These are phyloP conservation scores for Cairneyella variabilis DNA, from an alignment of 495 filamentous ascomycete genomes.

Conservation along the genomic window DNA sequence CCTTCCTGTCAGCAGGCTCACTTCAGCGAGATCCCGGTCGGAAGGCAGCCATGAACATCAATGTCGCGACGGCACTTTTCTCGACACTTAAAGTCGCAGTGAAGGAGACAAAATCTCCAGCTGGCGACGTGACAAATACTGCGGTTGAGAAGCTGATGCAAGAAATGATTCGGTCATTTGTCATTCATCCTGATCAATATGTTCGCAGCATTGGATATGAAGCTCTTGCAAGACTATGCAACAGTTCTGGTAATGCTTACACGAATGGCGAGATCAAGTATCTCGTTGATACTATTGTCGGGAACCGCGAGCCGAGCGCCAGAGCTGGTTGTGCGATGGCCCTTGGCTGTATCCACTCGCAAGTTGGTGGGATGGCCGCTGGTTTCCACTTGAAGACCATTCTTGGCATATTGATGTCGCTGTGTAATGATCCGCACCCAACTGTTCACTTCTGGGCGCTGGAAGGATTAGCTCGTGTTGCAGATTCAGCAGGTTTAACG, in stretches of 20 bases:
- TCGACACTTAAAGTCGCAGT: constrained; percentile 78
- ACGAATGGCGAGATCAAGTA: constrained; percentile 86
- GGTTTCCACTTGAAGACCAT: constrained; percentile 97
- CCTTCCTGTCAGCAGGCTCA: constrained; percentile 71
- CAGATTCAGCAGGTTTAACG: constrained; percentile 87
- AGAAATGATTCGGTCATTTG: constrained; percentile 74
- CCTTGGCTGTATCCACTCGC: constrained; percentile 87
- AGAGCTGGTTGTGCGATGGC: constrained; percentile 93
- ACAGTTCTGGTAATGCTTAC: constrained; percentile 79
- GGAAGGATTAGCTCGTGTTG: constrained; percentile 80
- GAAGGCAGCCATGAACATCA: constrained; percentile 85
- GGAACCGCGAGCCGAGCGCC: constrained; percentile 87
- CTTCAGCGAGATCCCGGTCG: constrained; percentile 84
- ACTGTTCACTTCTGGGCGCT: constrained; percentile 95
- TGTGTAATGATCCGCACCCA: constrained; percentile 94
- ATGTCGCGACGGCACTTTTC: constrained; percentile 78
- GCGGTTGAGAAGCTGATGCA: constrained; percentile 86
- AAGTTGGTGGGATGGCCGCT: constrained; percentile 97
- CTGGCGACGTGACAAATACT: constrained; percentile 68
- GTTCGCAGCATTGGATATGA: constrained; percentile 82
- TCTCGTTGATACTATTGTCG: constrained; percentile 90
- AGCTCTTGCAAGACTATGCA: constrained; percentile 86
- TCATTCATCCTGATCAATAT: constrained; percentile 78
- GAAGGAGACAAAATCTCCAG: constrained; percentile 67
- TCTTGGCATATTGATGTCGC: constrained; percentile 87